Evolutionary conservation across 75 land plant species (phyloP), one percentile per base, ranked within the genome.

Genomic region (Larix kaempferi): DNA sequence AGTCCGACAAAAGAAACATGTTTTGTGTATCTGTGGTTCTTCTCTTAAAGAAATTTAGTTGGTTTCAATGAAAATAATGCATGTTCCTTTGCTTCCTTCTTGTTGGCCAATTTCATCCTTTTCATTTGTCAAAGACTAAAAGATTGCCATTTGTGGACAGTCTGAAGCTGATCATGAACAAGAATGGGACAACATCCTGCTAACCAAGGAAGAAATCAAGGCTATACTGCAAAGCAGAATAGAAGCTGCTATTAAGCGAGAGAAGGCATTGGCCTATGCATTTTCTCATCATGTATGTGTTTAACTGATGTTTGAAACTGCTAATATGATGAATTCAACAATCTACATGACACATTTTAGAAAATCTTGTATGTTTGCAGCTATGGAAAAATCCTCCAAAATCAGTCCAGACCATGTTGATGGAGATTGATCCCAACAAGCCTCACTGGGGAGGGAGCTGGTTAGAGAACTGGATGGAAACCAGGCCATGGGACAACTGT

Each of bases 201-300:
- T 89, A 3, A 88, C 92, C 8, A 92, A 88, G 60, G 91, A 92
- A n/a, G 89, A 89, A 73, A 80, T 76, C 4, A 84, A 92, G 4
- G 84, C 86, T 33, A 88, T 88, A 78, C 25, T 88, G 77, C 85
- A 77, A 61, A 85, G 74, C 73, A 94, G 88, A 78, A 78, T 79
- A 59, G 96, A 92, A 41, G 94, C 92, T 12, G 75, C 86, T 64
- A 74, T 90, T 41, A 91, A 90, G 76, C 84, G 96, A 77, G 96
- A 94, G 75, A 88, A 94, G 75, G 90, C 94, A 25, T 75, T 94
- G 91, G 92, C 96, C 16, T 94, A 94, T 88, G 92, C 96, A 57
- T 88, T 92, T 59, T 86, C 92, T 62, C 96, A 89, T 59, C 91
- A 91, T 93, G 95, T 93, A 85, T 49, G 10, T 10, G 7, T 1